A percentile compares a stretch with the other conserved stretches of the same genome.
Conservation (phyloP, 768 basidiomycete species). For the Saitozyma podzolica region DNA sequence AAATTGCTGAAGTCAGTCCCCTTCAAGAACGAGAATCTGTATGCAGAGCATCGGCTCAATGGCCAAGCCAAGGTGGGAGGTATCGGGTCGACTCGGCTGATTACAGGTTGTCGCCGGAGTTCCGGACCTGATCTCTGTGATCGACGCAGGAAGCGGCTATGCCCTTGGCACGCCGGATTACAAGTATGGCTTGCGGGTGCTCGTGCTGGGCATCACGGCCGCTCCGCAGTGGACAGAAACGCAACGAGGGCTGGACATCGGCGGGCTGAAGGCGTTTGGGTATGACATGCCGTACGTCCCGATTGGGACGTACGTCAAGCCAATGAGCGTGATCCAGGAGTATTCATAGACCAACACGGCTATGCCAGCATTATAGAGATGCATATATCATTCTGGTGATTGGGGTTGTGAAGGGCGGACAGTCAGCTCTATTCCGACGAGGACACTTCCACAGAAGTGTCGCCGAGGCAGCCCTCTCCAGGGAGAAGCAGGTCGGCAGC, state of each 20-base stretch:
- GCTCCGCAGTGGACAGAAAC: constrained; percentile 62
- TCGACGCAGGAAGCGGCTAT: constrained; percentile 65
- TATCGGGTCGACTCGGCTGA: not conserved
- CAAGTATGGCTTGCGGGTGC: constrained; percentile 63
- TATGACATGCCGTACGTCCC: constrained; percentile 36
- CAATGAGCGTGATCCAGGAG: constrained; percentile 59
- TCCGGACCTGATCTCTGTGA: constrained; percentile 66
- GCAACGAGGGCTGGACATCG: constrained; percentile 58
- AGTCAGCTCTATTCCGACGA: too few relatives aligned
- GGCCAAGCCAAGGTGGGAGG: constrained; percentile 20
- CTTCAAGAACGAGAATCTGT: constrained; percentile 43
- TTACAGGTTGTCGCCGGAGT: constrained; percentile 56
- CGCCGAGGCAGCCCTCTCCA: too few relatives aligned
- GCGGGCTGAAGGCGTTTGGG: constrained; percentile 63
- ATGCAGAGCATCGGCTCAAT: constrained; percentile 19
- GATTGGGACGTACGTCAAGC: constrained; percentile 55
- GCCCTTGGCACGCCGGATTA: constrained; percentile 67
- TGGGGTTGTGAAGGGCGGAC: too few relatives aligned
- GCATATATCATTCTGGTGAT: too few relatives aligned
- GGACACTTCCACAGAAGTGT: too few relatives aligned
- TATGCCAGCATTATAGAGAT: too few relatives aligned
- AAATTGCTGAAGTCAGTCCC: constrained; percentile 19
- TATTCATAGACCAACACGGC: constrained; percentile 26
- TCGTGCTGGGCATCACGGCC: constrained; percentile 58
- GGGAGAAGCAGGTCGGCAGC: too few relatives aligned